Base-by-base conservation (phyloP, 192 early-diverging fungal species). In the Coemansia sp. region DNA sequence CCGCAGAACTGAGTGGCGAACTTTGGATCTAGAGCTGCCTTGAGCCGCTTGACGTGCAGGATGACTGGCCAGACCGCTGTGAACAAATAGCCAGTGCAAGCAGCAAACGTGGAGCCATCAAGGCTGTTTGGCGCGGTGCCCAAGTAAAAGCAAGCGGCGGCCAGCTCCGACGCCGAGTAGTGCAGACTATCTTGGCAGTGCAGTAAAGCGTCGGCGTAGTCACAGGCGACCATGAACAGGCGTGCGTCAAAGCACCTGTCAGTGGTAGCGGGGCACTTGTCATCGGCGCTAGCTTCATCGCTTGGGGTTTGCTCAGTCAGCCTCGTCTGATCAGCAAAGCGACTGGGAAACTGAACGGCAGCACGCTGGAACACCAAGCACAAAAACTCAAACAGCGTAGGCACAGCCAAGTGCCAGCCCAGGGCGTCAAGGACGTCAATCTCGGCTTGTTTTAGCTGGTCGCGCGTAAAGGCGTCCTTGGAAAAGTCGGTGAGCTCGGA, bases 91-190 rank as follows among this genome's bases (percentile, higher is more conserved):
- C 81, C 81, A 2, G 81, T 83, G 67, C 81, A 83, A 49, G 40
- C 40, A n/a, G 62, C 47, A 55, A 83, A 83, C 27, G 60, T 41
- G 16, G 55, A 40, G 67, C 70, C 73, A 42, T 75, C 76, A 12
- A 83, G 55, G 52, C 73, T 72, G 57, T 52, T 52, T 40, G 73
- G 73, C 22, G 66, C 63, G 1, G 73, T 74, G 29, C 72, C 63
- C 62, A 86, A 55, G 49, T 81, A 86, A 54, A 86, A 82, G 76
- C 76, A 78, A 7, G 80, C 78, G 1, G 85, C 85, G 2, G 85
- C 85, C n/a, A 86, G 27, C 51, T 70, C 74, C 6, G 85, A 77
- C 5, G 74, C 71, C 7, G 47, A 27, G 57, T 71, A 78, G 16
- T 64, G 62, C 70, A 83, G 64, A 27, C 60, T 72, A 34, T 64